Base-by-base conservation (phyloP, 108 stramenopile genomes). In the Discostella pseudostelligera region DNA sequence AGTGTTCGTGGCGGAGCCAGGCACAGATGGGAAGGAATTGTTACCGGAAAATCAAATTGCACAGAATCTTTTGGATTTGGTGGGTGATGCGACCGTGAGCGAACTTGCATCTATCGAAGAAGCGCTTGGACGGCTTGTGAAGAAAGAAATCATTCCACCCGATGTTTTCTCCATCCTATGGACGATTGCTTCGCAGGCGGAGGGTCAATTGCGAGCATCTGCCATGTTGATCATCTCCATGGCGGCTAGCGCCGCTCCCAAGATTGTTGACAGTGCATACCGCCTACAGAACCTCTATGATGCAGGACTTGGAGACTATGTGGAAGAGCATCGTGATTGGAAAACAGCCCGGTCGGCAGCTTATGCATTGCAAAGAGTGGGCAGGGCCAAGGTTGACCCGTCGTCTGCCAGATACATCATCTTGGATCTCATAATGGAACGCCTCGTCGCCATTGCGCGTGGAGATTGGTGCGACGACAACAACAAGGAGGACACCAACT, bases 51-150 rank as follows among this genome's bases (percentile, higher is more conserved):
- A 87, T 20, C 81, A 86, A 47, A 94, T 95, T 64, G 96, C 94
- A 8, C 80, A 89, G 28, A 98, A 96, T 59, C 81, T 98, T 9
- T 57, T 98, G 6, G 65, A 67, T 57, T 80, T 98, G 14, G 87
- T 76, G 12, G 80, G 81, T 7, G 70, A 87, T 39, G 84, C 94
- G 14, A 87, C 85, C 28, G 82, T 87, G 35, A 93, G 94, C 39
- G 96, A 96, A 61, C 81, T 90, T 14, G 93, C 95, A 11, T 94
- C 88, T 7, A 92, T 98, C 49, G 97, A 98, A 73, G 97, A 98
- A 67, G 93, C 88, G n/a, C 66, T 96, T 45, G 74, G 87, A 26
- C 71, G 81, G 13, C 73, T 92, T 10, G 96, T 94, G 12, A 84
- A 84, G 67, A 76, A 90, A 28, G 89, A 84, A 59, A 66, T 74